Base-by-base conservation (phyloP, 106 monocot species). In the Dendrobium huoshanense region DNA sequence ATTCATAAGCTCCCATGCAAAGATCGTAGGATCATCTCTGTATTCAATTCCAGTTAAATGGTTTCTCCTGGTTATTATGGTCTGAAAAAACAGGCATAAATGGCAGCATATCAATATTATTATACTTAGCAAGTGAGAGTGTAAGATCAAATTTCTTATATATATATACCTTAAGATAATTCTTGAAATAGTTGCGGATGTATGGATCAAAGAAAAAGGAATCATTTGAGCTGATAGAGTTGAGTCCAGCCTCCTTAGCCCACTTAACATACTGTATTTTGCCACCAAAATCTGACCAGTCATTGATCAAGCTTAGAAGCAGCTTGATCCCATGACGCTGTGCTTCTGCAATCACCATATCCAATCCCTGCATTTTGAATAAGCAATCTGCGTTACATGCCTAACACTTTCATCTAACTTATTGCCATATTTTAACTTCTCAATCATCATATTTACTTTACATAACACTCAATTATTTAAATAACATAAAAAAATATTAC, bases 231-330 rank as follows among this genome's bases (percentile, higher is more conserved):
- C 8, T 25, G 29, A 4, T 68, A 11, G 68, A 31, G 31, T 11
- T 68, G 68, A 68, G 3, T 68, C 25, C 68, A 68, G 31, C 68
- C 29, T 68, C 29, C 68, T 68, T 61, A 1, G 61, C 61, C 94
- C 94, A 91, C 51, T 86, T 77, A 37, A 89, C 88, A 54, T 94
- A 94, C 81, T 89, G 94, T 10, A 51, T 78, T 65, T 80, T 88
- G 11, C 91, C 94, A 20, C 93, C 91, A 75, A 84, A 91, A 25
- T 85, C 89, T 13, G 89, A 72, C 79, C 79, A 94, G 78, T 91
- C 89, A 68, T 91, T 91, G 5, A 81, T 82, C 80, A 91, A 78
- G 73, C 89, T 91, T 78, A 94, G 72, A 22, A 94, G 88, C 40
- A 94, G 73, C 78, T 73, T 64, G 2, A 94, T 17, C 0, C 87